Conservation (phyloP, 1,284 basidiomycete genomes). For the Volvariella volvacea region DNA sequence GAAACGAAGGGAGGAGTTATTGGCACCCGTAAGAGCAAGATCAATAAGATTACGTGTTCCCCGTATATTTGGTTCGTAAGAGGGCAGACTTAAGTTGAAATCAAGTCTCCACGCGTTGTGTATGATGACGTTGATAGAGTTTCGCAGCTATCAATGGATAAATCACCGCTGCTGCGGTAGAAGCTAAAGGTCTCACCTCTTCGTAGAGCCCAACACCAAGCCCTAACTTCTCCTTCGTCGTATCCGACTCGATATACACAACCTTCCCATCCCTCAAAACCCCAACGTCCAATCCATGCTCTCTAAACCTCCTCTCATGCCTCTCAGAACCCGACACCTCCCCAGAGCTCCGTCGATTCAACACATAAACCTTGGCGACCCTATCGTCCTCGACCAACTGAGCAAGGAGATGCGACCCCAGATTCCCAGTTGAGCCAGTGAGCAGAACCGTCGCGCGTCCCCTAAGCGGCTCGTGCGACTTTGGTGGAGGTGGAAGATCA, state of each 20-base stretch:
- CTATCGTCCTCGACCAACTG: conserved; percentile 17
- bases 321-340: conserved; percentile 1
- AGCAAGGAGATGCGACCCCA: conserved; percentile 25
- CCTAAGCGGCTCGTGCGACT: neutral
- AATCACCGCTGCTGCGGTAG: conserved; percentile 22
- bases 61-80: conserved; percentile 27
- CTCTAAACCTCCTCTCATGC: conserved; percentile 1
- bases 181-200: conserved; percentile 4
- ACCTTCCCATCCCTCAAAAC: conserved; percentile 2
- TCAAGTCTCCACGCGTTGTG: conserved; percentile 38
- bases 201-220: neutral
- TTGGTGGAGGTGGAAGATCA: no score
- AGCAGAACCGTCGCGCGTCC: conserved; percentile 20
- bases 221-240: conserved; percentile 1
- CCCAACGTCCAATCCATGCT: conserved; percentile 4
- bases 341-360: conserved; percentile 22
- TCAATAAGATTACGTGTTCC: conserved; percentile 35
- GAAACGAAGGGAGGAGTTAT: conserved; percentile 14
- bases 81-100: conserved; percentile 29
- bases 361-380: conserved; percentile 22
- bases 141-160: conserved; percentile 13
- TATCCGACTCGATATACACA: conserved; percentile 6
- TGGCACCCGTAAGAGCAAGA: conserved; percentile 26
- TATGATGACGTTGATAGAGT: conserved; percentile 12
- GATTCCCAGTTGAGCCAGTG: conserved; percentile 29